Conservation (phyloP, 2,329 filamentous ascomycete genomes). For the Dothiorella sarmentorum region DNA sequence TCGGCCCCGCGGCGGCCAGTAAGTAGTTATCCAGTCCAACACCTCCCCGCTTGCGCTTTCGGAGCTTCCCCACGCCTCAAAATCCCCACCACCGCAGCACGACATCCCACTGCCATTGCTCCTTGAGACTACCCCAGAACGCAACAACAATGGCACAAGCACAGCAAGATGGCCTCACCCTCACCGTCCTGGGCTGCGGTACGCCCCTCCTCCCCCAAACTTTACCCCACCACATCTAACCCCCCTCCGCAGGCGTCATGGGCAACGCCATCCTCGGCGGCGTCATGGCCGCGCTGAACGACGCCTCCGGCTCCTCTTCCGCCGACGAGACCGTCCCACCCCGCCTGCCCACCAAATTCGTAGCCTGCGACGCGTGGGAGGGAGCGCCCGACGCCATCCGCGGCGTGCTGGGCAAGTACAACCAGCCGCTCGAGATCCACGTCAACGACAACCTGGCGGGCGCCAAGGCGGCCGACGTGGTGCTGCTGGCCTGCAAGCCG, state of each 20-base stretch:
- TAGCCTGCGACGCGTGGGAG: constrained; percentile 73
- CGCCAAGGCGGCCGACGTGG: constrained; percentile 64
- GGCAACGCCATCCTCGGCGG: constrained; percentile 80
- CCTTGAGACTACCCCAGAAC: neutral
- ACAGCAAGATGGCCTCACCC: constrained; percentile 54
- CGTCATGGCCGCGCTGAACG: constrained; percentile 67
- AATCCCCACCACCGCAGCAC: neutral
- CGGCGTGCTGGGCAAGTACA: constrained; percentile 61
- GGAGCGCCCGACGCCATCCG: constrained; percentile 67
- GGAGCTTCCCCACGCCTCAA: constrained; percentile 1
- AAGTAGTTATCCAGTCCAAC: no score
- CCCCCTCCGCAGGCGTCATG: constrained; percentile 63
- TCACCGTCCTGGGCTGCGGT: constrained; percentile 82
- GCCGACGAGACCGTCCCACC: constrained; percentile 43
- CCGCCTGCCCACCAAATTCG: constrained; percentile 69
- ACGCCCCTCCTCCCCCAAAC: constrained; percentile 35
- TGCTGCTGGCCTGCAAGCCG: constrained; percentile 79
- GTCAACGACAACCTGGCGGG: constrained; percentile 70
- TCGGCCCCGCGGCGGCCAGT: constrained; percentile 12
- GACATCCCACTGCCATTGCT: neutral
- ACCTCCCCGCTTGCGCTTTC: constrained; percentile 2
- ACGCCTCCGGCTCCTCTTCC: constrained; percentile 38
- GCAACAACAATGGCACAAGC: neutral
- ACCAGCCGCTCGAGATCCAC: constrained; percentile 60
- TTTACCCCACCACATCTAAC: neutral